phyloP scores from a whole-genome alignment of 805 yeast species.

The Lipomyces chichibuensis region DNA sequence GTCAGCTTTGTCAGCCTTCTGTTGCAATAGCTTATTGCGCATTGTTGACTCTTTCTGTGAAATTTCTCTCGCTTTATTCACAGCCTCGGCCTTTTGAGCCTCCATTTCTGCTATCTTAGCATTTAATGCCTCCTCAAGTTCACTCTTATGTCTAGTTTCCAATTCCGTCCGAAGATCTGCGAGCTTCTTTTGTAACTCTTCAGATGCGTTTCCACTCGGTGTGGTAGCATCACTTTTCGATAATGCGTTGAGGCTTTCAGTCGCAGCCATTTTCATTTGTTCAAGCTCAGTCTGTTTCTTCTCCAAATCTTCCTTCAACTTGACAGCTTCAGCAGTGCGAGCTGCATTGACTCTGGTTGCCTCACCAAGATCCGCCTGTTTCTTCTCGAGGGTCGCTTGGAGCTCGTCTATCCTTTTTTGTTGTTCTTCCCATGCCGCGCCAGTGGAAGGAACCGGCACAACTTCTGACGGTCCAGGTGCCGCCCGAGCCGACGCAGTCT shows the following conservation, averaged over 20 bases:
- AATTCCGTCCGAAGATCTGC: constrained; percentile 37
- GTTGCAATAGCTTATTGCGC: constrained; percentile 58
- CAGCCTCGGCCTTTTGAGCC: constrained; percentile 47
- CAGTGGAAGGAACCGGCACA: constrained; percentile 3
- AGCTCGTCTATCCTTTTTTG: constrained; percentile 46
- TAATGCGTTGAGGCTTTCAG: background rate
- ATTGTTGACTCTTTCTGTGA: constrained; percentile 63
- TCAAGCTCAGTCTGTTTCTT: constrained; percentile 16
- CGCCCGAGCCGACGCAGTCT: constrained; percentile 19
- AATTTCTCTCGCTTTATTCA: constrained; percentile 53
- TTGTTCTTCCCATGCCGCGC: constrained; percentile 39
- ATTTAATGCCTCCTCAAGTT: constrained; percentile 28
- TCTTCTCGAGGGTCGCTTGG: constrained; percentile 16
- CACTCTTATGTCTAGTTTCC: constrained; percentile 40
- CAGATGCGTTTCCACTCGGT: constrained; percentile 25
- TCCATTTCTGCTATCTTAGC: constrained; percentile 46
- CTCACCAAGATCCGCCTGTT: constrained; percentile 19
- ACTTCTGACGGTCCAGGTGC: constrained; percentile 6
- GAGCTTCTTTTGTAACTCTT: constrained; percentile 38
- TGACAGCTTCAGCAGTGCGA: constrained; percentile 16
- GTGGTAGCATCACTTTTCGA: constrained; percentile 11
- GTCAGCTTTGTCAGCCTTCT: constrained; percentile 58
- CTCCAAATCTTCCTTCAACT: constrained; percentile 20
- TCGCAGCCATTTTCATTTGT: background rate
- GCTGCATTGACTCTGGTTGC: constrained; percentile 9